Percentiles rank a stretch among this genome's conserved stretches.
phyloP scores from a whole-genome alignment of 2,329 filamentous ascomycete genomes.

The Colletotrichum noveboracense region DNA sequence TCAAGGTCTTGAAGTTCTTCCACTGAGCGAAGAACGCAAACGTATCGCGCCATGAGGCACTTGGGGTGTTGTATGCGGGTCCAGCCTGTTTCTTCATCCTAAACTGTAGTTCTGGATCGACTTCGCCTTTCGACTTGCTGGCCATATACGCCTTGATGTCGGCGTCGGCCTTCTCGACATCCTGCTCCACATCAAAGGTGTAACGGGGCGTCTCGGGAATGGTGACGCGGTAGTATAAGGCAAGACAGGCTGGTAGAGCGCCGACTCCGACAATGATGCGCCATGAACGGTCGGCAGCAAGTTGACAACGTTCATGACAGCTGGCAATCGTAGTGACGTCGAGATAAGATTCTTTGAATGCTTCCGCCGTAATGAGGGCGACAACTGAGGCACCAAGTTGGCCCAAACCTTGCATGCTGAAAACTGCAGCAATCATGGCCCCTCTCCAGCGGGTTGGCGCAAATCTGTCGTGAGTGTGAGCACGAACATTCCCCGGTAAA shows the following conservation, averaged over 20 bases:
- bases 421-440: conserved; percentile 83
- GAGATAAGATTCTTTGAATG: conserved; percentile 61
- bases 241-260: conserved; percentile 77
- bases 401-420: conserved; percentile 86
- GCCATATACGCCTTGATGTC: conserved; percentile 69
- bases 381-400: conserved; percentile 76
- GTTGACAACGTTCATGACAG: conserved; percentile 68
- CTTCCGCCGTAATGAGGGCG: conserved; percentile 70
- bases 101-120: conserved; percentile 53
- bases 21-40: conserved; percentile 70
- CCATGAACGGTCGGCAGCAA: conserved; percentile 82
- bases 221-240: conserved; percentile 85
- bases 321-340: conserved; percentile 36
- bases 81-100: conserved; percentile 58
- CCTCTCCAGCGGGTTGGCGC: conserved; percentile 82
- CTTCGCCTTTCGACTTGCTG: conserved; percentile 51
- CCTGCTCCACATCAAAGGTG: conserved; percentile 79
- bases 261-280: conserved; percentile 81
- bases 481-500: neutral
- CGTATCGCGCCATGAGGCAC: conserved; percentile 74
- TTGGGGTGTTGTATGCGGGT: conserved; percentile 64
- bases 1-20: conserved; percentile 72
- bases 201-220: conserved; percentile 87
- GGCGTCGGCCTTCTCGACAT: conserved; percentile 76
- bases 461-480: conserved; percentile 54